Percentiles rank a stretch among this genome's conserved stretches.
Conservation (phyloP, 2,329 filamentous ascomycete genomes). For the Monilinia aucupariae region DNA sequence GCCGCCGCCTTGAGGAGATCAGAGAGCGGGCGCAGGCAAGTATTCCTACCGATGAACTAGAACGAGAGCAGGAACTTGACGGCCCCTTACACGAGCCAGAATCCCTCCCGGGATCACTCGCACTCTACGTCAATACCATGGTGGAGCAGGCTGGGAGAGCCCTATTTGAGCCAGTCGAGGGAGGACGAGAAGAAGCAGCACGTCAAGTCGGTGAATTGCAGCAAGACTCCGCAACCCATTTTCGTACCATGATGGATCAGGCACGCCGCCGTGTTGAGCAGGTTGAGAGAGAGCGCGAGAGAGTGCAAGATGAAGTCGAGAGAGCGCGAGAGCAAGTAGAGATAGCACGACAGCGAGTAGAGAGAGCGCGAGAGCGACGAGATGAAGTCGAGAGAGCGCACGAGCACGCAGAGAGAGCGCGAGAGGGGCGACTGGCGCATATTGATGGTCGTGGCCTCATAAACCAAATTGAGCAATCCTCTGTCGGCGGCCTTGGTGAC, state of each 20-base stretch:
- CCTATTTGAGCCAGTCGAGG: not conserved
- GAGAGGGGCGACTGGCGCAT: not conserved
- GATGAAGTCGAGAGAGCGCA: too few species aligned
- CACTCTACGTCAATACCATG: too few species aligned
- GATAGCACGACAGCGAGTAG: not conserved
- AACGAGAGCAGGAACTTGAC: too few species aligned
- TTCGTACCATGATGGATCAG: not conserved
- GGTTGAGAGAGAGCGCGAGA: too few species aligned
- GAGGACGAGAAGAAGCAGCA: not conserved
- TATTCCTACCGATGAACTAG: not conserved
- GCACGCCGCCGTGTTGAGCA: too few species aligned
- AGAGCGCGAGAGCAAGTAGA: too few species aligned
- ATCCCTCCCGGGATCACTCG: too few species aligned
- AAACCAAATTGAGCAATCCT: conserved; percentile 23
- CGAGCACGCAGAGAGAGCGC: too few species aligned
- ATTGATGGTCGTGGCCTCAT: not conserved
- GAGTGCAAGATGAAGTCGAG: too few species aligned
- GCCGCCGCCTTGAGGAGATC: not conserved
- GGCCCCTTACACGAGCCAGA: too few species aligned
- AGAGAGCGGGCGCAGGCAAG: not conserved
- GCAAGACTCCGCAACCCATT: not conserved
- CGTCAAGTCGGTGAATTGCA: not conserved
- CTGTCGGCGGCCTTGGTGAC: conserved; percentile 72
- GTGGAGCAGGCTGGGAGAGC: not conserved
- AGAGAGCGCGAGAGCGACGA: not conserved